A percentile compares a stretch with the other conserved stretches of the same genome.
phyloP scores from a whole-genome alignment of 2,329 filamentous ascomycete genomes.

The Ophiostoma australiae region DNA sequence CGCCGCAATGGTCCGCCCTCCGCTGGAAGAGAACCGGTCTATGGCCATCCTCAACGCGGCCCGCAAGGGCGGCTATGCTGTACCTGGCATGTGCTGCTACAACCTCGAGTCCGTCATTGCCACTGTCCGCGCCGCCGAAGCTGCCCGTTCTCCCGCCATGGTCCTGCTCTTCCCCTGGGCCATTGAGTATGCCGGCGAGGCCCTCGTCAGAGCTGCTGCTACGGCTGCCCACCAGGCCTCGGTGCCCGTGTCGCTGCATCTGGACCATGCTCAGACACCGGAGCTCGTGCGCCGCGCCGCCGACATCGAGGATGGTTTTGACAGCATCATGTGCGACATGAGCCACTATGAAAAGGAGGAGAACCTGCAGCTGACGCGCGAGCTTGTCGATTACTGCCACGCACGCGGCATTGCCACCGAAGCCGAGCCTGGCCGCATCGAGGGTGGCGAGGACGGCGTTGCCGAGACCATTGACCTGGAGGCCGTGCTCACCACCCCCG shows the following conservation, averaged over 20 bases:
- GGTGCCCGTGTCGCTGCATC: slow-evolving; percentile 59
- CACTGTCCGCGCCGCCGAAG: slow-evolving; percentile 62
- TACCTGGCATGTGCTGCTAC: slow-evolving; percentile 50
- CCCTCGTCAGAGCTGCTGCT: slow-evolving; percentile 52
- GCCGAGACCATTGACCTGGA: slow-evolving; percentile 50
- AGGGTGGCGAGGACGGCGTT: slow-evolving; percentile 65
- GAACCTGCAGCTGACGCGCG: slow-evolving; percentile 57
- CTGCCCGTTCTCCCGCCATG: slow-evolving; percentile 62
- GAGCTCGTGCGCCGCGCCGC: slow-evolving; percentile 58
- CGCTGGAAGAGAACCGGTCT: slow-evolving; percentile 46
- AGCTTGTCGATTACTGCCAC: slow-evolving; percentile 60
- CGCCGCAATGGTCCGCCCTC: slow-evolving; percentile 36
- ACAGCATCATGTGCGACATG: slow-evolving; percentile 72
- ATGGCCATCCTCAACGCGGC: slow-evolving; percentile 55
- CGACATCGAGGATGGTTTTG: slow-evolving; percentile 55
- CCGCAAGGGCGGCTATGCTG: slow-evolving; percentile 51
- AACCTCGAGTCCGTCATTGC: slow-evolving; percentile 49
- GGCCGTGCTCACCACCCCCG: slow-evolving; percentile 57
- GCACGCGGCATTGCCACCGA: slow-evolving; percentile 61
- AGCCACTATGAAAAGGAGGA: slow-evolving; percentile 63
- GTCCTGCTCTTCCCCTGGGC: slow-evolving; percentile 73
- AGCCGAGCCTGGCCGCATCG: slow-evolving; percentile 58
- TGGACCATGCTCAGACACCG: slow-evolving; percentile 62
- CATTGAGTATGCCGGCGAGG: slow-evolving; percentile 56
- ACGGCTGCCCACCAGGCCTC: slow-evolving; percentile 51